Evolutionary conservation across 208 protist genomes (phyloP).

Genomic region (Trypanosoma melophagium): DNA sequence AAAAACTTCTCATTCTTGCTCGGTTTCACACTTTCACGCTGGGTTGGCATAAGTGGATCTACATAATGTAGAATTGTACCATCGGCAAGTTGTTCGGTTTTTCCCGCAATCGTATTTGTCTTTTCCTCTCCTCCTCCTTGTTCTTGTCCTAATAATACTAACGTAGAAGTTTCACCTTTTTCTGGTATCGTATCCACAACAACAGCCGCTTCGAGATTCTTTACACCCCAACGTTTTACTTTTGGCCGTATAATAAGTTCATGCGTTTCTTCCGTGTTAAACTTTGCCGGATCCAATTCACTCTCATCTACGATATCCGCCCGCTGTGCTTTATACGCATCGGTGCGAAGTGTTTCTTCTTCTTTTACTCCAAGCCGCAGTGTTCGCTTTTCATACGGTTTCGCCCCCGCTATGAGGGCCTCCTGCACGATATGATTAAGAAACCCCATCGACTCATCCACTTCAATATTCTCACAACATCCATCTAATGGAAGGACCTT

Average conservation of each 20-base stretch:
- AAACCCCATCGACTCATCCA: constrained; percentile 53
- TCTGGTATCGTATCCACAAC: not conserved
- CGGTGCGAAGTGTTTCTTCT: constrained; percentile 33
- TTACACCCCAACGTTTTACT: constrained; percentile 34
- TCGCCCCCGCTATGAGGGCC: constrained; percentile 44
- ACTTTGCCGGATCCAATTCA: constrained; percentile 8
- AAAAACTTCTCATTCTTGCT: constrained; percentile 51
- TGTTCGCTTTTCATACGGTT: constrained; percentile 36
- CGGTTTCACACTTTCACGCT: constrained; percentile 7
- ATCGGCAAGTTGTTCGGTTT: constrained; percentile 6
- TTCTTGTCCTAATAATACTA: not conserved
- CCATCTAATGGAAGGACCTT: constrained; percentile 70
- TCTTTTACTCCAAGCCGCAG: constrained; percentile 19
- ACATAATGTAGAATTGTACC: constrained; percentile 22
- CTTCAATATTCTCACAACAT: constrained; percentile 67
- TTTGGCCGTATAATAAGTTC: constrained; percentile 21
- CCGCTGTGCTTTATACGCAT: constrained; percentile 36
- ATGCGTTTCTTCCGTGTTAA: constrained; percentile 19
- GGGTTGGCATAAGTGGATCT: constrained; percentile 3
- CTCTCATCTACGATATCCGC: constrained; percentile 27
- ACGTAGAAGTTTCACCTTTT: not conserved
- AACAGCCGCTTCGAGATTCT: constrained; percentile 24
- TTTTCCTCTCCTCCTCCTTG: not conserved
- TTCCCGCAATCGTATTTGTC: not conserved
- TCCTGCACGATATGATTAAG: constrained; percentile 49